phyloP scores from a whole-genome alignment of 345 rosid genomes.

The Raphanus sativus region DNA sequence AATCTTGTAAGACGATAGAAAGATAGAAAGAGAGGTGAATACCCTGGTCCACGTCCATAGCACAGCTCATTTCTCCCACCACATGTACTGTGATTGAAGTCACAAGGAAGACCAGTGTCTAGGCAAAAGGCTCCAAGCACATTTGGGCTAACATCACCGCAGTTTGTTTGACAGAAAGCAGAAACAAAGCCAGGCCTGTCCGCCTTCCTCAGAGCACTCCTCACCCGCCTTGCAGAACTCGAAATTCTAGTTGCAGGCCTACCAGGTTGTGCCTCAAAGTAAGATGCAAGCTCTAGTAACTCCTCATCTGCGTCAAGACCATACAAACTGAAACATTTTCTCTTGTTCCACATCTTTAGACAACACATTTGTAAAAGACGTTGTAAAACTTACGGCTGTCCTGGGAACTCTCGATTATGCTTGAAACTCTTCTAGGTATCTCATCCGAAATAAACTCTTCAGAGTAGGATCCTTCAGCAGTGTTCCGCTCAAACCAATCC shows the following conservation, averaged over 20 bases:
- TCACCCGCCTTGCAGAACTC: constrained; percentile 75
- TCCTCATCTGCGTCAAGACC: constrained; percentile 57
- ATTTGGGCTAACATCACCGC: constrained; percentile 99
- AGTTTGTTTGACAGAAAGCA: constrained; percentile 95
- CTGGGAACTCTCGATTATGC: constrained; percentile 47
- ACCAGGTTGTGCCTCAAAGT: constrained; percentile 77
- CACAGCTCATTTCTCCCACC: constrained; percentile 89
- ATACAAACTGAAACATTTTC: constrained; percentile 16
- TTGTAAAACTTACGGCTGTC: constrained; percentile 53
- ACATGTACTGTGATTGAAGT: constrained; percentile 96
- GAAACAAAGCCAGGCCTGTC: constrained; percentile 86
- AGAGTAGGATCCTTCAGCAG: constrained; percentile 37
- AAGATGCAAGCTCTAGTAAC: constrained; percentile 89
- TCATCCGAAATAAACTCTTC: constrained; percentile 45
- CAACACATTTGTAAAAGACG: background rate
- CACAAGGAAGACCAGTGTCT: constrained; percentile 94
- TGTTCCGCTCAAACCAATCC: constrained; percentile 77
- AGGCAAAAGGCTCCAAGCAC: constrained; percentile 91
- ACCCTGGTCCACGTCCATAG: constrained; percentile 99
- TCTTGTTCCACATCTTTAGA: constrained; percentile 6
- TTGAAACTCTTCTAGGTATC: constrained; percentile 75
- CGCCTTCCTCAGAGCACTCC: constrained; percentile 75
- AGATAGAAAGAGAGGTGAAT: constrained; percentile 27
- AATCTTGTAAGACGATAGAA: constrained; percentile 5
- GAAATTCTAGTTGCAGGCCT: constrained; percentile 58